phyloP scores from a whole-genome alignment of 371 early-diverging fungal genomes.

The Actinomortierella ambigua region DNA sequence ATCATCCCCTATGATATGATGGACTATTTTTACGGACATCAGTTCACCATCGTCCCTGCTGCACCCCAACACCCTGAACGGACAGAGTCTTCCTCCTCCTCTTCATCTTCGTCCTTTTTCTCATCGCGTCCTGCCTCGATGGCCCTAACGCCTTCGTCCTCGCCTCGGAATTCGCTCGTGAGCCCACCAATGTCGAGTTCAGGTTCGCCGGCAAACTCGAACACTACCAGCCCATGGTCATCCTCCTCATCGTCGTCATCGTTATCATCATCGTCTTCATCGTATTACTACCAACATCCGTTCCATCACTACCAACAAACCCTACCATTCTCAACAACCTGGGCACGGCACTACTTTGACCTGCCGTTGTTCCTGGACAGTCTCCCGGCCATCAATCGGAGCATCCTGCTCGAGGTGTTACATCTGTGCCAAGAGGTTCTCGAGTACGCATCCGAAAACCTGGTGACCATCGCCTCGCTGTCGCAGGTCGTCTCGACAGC shows the following conservation, averaged over 20 bases:
- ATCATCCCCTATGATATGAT: slow-evolving; percentile 36
- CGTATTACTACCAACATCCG: slow-evolving; percentile 3
- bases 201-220: not conserved
- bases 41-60: not conserved
- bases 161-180: too few species aligned
- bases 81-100: not conserved
- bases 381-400: slow-evolving; percentile 28
- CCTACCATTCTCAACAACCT: not conserved
- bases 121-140: not conserved
- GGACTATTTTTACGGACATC: slow-evolving; percentile 29
- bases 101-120: not conserved
- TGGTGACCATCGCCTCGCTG: slow-evolving; percentile 13
- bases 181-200: too few species aligned
- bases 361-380: slow-evolving; percentile 23
- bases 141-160: too few species aligned
- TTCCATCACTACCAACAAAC: not conserved
- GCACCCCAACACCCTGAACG: not conserved
- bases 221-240: not conserved
- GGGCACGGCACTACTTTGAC: slow-evolving; percentile 38
- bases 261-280: slow-evolving; percentile 13
- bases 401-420: slow-evolving; percentile 36
- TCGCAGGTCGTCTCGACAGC: slow-evolving; percentile 33
- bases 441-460: slow-evolving; percentile 19
- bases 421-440: slow-evolving; percentile 34
- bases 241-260: not conserved